Conservation (phyloP, 2,329 filamentous ascomycete genomes). For the Thielaviopsis cerberus region DNA sequence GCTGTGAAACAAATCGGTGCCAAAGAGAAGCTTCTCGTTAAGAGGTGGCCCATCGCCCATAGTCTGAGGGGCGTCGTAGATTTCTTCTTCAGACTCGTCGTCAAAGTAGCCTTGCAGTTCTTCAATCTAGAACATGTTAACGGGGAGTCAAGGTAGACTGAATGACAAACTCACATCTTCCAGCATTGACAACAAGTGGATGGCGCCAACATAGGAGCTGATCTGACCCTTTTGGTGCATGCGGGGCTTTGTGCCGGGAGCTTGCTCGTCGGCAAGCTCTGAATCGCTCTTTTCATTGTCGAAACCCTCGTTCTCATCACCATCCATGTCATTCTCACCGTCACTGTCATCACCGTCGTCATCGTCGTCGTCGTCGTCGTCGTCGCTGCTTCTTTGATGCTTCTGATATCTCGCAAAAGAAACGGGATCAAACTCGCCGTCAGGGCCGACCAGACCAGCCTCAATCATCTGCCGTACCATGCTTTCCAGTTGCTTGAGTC, state of each 20-base stretch:
- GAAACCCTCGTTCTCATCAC: no score
- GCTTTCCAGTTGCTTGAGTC: constrained; percentile 35
- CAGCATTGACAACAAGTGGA: constrained; percentile 41
- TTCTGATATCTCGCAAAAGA: not conserved
- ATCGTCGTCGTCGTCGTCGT: constrained; percentile 10
- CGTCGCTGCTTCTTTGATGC: not conserved
- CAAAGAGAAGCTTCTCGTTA: constrained; percentile 26
- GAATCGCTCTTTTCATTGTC: constrained; percentile 15
- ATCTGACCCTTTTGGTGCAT: constrained; percentile 16
- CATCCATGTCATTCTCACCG: constrained; percentile 1
- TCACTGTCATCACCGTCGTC: not conserved
- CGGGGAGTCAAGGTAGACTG: not conserved
- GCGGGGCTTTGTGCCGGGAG: not conserved
- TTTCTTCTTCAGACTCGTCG: constrained; percentile 22
- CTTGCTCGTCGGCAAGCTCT: constrained; percentile 25
- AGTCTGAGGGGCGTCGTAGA: not conserved
- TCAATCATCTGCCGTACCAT: constrained; percentile 40
- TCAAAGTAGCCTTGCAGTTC: constrained; percentile 41
- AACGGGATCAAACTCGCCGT: not conserved
- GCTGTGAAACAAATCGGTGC: constrained; percentile 21
- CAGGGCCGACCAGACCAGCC: constrained; percentile 16
- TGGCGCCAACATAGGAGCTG: constrained; percentile 37
- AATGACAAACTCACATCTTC: constrained; percentile 30
- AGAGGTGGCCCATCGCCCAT: constrained; percentile 18
- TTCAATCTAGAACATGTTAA: constrained; percentile 28